Percentiles rank a stretch among this genome's conserved stretches.
Conservation (phyloP, 768 basidiomycete genomes). For the Hortiboletus flavorubellus region DNA sequence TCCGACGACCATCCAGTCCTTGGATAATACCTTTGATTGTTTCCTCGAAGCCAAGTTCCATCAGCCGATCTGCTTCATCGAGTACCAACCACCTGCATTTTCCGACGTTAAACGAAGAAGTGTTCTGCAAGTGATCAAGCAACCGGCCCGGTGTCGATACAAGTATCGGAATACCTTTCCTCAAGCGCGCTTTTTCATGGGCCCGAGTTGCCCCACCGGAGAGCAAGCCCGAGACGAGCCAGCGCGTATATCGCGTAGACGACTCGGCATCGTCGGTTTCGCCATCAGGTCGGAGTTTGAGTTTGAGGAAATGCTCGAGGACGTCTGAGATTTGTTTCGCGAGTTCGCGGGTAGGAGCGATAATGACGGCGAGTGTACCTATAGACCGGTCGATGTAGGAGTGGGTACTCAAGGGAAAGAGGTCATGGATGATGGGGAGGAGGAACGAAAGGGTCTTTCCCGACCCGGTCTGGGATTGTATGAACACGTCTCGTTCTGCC, state of each 20-base stretch:
- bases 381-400: constrained; percentile 94
- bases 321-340: constrained; percentile 97
- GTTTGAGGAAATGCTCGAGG: constrained; percentile 73
- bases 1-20: constrained; percentile 78
- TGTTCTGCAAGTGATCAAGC: constrained; percentile 95
- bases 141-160: constrained; percentile 95
- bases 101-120: constrained; percentile 85
- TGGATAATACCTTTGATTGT: constrained; percentile 87
- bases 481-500: constrained; percentile 71
- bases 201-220: constrained; percentile 91
- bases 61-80: constrained; percentile 95
- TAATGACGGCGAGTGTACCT: constrained; percentile 91
- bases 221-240: constrained; percentile 90
- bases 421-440: constrained; percentile 91
- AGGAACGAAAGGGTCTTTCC: constrained; percentile 95
- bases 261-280: constrained; percentile 48
- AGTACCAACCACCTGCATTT: constrained; percentile 95
- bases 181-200: constrained; percentile 93
- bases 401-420: constrained; percentile 82
- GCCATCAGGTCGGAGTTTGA: constrained; percentile 62
- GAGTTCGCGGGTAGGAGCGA: constrained; percentile 93
- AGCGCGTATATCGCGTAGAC: constrained; percentile 63
- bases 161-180: constrained; percentile 93
- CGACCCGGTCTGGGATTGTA: constrained; percentile 96
- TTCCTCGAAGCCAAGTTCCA: constrained; percentile 98